phyloP scores from a whole-genome alignment of 225 moss, liverwort and hornwort genomes.

The Climacium dendroides region DNA sequence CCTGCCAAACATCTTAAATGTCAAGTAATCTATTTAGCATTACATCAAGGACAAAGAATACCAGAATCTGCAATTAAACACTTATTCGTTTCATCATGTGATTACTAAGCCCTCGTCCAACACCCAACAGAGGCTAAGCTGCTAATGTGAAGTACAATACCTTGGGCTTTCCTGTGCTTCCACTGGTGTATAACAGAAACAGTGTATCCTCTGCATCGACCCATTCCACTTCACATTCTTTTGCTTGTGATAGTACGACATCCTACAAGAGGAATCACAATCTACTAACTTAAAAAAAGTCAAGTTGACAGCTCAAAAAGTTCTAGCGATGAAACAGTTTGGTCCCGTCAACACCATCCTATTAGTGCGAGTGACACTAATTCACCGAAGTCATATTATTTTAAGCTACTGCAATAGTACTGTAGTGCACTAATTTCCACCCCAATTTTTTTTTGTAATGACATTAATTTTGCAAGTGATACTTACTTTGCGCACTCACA shows the following conservation, averaged over 20 bases:
- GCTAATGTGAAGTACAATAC: slow-evolving; percentile 9
- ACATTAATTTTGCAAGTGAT: background rate
- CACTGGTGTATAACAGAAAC: slow-evolving; percentile 90
- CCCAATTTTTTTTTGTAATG: background rate
- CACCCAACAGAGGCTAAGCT: background rate
- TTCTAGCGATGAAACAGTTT: background rate
- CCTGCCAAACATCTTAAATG: slow-evolving; percentile 11
- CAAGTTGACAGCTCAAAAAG: background rate
- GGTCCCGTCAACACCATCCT: background rate
- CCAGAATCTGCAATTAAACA: background rate
- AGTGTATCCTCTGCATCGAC: slow-evolving; percentile 93
- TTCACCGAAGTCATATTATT: background rate
- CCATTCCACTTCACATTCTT: slow-evolving; percentile 80
- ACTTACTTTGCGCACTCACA: background rate
- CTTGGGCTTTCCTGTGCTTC: slow-evolving; percentile 98
- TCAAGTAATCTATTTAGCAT: background rate
- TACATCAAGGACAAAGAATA: background rate
- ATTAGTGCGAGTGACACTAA: background rate
- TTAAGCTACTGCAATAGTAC: background rate
- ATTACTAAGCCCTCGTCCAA: background rate
- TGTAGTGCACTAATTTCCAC: background rate
- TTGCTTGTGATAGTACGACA: slow-evolving; percentile 49
- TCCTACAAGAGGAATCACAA: slow-evolving; percentile 26
- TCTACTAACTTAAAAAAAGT: background rate
- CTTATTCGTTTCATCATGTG: background rate